Conservation (phyloP, 306 rosid species). For the Cicer bijugum region DNA sequence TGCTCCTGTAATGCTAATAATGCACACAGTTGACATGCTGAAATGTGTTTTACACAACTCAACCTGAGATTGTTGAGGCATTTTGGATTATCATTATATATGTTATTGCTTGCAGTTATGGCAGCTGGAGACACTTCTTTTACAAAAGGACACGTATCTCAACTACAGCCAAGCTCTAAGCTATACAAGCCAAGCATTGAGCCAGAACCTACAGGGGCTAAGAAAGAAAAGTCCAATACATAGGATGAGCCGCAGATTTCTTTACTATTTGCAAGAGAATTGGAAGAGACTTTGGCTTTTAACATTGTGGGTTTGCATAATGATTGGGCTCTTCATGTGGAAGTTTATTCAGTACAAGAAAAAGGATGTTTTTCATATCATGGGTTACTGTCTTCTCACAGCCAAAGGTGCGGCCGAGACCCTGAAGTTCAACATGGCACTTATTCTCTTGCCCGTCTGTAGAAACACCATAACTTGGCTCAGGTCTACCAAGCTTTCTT, state of each 20-base stretch:
- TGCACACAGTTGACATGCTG: constrained; percentile 44
- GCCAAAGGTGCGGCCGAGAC: constrained; percentile 97
- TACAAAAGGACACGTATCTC: constrained; percentile 93
- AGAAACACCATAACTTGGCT: constrained; percentile 96
- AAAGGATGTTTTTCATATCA: constrained; percentile 60
- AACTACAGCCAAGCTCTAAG: constrained; percentile 98
- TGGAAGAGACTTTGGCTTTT: constrained; percentile 95
- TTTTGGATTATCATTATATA: constrained; percentile 41
- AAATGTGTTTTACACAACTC: constrained; percentile 39
- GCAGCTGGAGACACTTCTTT: constrained; percentile 94
- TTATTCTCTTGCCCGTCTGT: constrained; percentile 86
- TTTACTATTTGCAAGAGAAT: constrained; percentile 87
- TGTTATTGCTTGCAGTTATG: constrained; percentile 65
- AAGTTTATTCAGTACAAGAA: constrained; percentile 77
- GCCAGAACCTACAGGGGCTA: constrained; percentile 95
- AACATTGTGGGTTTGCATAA: constrained; percentile 68
- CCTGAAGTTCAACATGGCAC: constrained; percentile 95
- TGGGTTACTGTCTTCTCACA: constrained; percentile 89
- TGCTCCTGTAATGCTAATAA: constrained; percentile 38
- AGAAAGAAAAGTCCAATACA: constrained; percentile 74
- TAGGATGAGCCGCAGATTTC: constrained; percentile 63
- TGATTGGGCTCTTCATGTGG: constrained; percentile 87
- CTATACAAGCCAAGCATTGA: constrained; percentile 97
- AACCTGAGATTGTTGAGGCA: constrained; percentile 43
- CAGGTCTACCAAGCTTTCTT: constrained; percentile 73